Evolutionary conservation across 1,284 basidiomycete species (phyloP).

Genomic region (Phlebopus sp.): DNA sequence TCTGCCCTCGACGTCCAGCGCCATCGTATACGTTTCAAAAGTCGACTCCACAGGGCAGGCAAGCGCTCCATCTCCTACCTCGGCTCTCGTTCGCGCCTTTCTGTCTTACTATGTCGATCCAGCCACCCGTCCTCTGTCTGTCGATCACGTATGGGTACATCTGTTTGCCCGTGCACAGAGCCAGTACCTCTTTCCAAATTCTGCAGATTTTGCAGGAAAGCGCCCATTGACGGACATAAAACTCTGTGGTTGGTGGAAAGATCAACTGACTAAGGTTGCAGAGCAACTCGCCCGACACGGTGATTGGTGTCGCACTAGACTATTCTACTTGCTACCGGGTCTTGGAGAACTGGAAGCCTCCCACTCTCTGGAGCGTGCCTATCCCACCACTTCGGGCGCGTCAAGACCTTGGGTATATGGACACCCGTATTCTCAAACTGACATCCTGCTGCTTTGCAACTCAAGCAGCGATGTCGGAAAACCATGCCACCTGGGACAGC

Average conservation of each 20-base stretch:
- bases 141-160: slow-evolving; percentile 71
- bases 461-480: slow-evolving; percentile 20
- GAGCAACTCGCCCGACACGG: slow-evolving; percentile 23
- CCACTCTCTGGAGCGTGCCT: slow-evolving; percentile 50
- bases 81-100: slow-evolving; percentile 66
- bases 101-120: slow-evolving; percentile 69
- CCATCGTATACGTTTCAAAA: slow-evolving; percentile 90
- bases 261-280: slow-evolving; percentile 60
- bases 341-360: slow-evolving; percentile 68
- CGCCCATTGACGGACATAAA: slow-evolving; percentile 74
- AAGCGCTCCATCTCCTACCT: slow-evolving; percentile 57
- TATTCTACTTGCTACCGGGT: slow-evolving; percentile 75
- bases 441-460: slow-evolving; percentile 43
- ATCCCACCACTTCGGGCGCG: slow-evolving; percentile 25
- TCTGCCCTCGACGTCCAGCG: slow-evolving; percentile 63
- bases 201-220: slow-evolving; percentile 73
- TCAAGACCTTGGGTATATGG: slow-evolving; percentile 62
- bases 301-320: slow-evolving; percentile 27
- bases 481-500: slow-evolving; percentile 56
- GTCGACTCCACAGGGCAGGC: slow-evolving; percentile 90
- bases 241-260: slow-evolving; percentile 93
- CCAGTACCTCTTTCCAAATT: slow-evolving; percentile 95
- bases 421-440: slow-evolving; percentile 67
- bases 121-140: slow-evolving; percentile 56
- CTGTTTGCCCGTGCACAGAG: slow-evolving; percentile 89